Base-by-base conservation (phyloP, 139 green algal genomes). In the Chlorella sp. region DNA sequence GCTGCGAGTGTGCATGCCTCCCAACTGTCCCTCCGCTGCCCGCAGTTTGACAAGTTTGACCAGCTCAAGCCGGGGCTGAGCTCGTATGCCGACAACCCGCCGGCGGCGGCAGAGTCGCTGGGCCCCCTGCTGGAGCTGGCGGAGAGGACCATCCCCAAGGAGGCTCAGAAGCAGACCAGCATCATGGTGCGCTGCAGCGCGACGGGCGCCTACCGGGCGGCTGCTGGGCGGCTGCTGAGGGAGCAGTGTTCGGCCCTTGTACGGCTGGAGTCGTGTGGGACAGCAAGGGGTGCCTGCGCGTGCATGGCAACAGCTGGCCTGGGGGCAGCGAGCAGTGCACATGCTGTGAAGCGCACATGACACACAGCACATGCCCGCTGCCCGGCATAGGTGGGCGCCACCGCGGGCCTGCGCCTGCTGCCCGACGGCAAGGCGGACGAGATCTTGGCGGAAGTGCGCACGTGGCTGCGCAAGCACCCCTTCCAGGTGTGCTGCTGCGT, bases 41-140 rank as follows among this genome's bases (percentile, higher is more conserved):
- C 13, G 18, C 90, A 82, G 23, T 90, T 88, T 78, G 96, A 99
- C 87, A 95, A 93, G 25, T 98, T 98, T 82, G 92, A 98, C 80
- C 93, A 98, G 88, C 88, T 98, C 1, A 98, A 98, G 90, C 97
- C 97, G 11, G 97, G 97, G 2, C 91, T 99, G 1, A 98, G 93
- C 82, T 88, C 91, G 16, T 98, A 95, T 80, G 83, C 91, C 7
- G 92, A 95, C 36, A 86, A 97, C n/a, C 96, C 96, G 0, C 81
- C 86, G 2, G 80, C 89, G 69, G 97, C 93, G 12, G 97, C 94
- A 1, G 88, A 91, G 7, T 97, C 92, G 6, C 80, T 99, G 55
- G 74, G 92, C 51, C 92, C 93, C 23, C 90, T 99, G 62, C 56
- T 99, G n/a, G 88, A 97, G 11, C 92, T 88, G 55, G 96, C 96